Base-by-base conservation (phyloP, 192 early-diverging fungal genomes). In the Coemansia sp. region DNA sequence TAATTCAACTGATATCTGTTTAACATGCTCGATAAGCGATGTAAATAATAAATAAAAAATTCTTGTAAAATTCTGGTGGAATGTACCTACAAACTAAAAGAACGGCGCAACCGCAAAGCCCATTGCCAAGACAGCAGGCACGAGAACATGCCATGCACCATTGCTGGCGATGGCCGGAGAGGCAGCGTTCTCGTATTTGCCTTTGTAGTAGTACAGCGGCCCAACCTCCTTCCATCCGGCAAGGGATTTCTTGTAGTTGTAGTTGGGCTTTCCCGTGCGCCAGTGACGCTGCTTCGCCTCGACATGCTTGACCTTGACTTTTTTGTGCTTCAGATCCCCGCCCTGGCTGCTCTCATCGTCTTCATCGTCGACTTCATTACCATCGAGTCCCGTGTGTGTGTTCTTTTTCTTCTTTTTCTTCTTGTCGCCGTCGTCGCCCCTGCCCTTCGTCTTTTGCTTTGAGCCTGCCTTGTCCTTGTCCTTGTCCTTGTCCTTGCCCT, bases 171-270 rank as follows among this genome's bases (percentile, higher is more conserved):
- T 21, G 29, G 55, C 21, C 30, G 66, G 3, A 16, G 37, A 1
- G 1, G 77, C 77, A 20, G 57, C 52, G 39, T 80, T 80, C 25
- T 61, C 71, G 53, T 80, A 80, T 26, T 74, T 74, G 52, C 77
- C 77, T 42, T 51, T 74, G 65, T 73, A 80, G 61, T 80, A 80
- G 25, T 80, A 80, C 40, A 74, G 49, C 10, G 77, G 77, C 4
- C 77, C 77, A 18, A 74, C 77, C 8, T 74, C 68, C 59, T 80
- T 80, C 77, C 77, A 80, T 9, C 71, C 77, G 10, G 69, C 66
- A 33, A 80, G 43, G 0, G 77, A 67, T 58, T 80, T 61, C 20
- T 71, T 66, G 55, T 80, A 80, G 49, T 80, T 57, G 66, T 80
- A 80, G 52, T 71, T 68, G 43, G 72, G 68, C 55, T 71, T 71